Conservation (phyloP, 805 yeast species). For the Candida palmyrensis region DNA sequence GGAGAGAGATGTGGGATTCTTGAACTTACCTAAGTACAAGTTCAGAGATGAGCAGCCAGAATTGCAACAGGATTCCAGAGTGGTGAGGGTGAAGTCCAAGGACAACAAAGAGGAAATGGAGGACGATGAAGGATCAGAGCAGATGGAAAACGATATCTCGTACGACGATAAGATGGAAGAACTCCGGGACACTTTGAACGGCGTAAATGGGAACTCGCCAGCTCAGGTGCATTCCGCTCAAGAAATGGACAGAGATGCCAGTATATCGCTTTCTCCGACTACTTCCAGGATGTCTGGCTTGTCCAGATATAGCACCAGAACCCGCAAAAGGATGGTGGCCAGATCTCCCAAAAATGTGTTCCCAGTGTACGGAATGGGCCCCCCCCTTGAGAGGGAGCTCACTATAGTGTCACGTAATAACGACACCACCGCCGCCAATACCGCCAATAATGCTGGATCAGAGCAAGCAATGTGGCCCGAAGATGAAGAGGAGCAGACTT, state of each 20-base stretch:
- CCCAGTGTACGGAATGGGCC: conserved; percentile 78
- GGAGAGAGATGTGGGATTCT: conserved; percentile 58
- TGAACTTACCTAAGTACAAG: conserved; percentile 65
- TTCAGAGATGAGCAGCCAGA: conserved; percentile 80
- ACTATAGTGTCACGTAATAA: no score
- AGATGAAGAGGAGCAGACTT: no score
- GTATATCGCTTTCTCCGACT: conserved; percentile 4
- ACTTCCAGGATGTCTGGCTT: conserved; percentile 9
- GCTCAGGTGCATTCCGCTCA: not conserved
- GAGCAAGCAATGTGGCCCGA: no score
- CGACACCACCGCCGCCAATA: no score
- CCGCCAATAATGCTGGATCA: no score
- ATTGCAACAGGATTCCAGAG: conserved; percentile 71
- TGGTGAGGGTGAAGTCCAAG: conserved; percentile 43
- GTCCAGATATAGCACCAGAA: conserved; percentile 7
- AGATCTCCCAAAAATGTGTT: conserved; percentile 71
- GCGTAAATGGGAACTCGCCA: not conserved
- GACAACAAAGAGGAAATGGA: conserved; percentile 10
- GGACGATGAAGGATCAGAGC: conserved; percentile 8
- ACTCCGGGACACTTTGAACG: not conserved
- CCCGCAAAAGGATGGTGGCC: not conserved
- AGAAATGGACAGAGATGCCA: not conserved
- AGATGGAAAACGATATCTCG: not conserved
- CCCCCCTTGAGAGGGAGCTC: conserved; percentile 50
- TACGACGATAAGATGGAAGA: not conserved